These are phyloP conservation scores for Sporothrix dimorphospora DNA, from an alignment of 2,329 filamentous ascomycete species.

Conservation along the genomic window DNA sequence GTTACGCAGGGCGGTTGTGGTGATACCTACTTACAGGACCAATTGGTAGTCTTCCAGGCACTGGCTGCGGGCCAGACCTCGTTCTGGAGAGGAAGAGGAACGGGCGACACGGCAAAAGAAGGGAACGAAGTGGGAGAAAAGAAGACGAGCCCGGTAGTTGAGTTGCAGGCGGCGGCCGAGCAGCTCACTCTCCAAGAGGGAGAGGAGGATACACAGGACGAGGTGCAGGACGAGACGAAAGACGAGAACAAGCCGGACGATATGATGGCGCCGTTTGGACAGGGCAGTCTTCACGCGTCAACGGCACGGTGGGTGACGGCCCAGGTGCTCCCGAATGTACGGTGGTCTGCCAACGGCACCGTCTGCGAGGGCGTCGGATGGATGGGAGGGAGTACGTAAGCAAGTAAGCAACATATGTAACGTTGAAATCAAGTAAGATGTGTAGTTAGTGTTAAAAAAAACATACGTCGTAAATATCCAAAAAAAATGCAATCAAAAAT, in stretches of 20 bases:
- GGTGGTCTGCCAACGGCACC: slow-evolving; percentile 56
- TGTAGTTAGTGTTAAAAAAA: not conserved
- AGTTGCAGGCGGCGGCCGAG: slow-evolving; percentile 31
- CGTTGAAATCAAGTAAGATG: not conserved
- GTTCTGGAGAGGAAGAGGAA: slow-evolving; percentile 43
- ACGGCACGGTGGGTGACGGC: slow-evolving; percentile 65
- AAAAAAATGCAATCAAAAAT: not conserved
- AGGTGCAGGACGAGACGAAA: slow-evolving; percentile 28
- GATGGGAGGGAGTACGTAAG: not conserved
- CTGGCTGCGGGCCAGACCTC: slow-evolving; percentile 57
- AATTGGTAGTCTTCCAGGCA: slow-evolving; percentile 63
- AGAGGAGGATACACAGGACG: slow-evolving; percentile 33
- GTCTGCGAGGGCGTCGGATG: slow-evolving; percentile 53
- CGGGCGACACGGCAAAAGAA: slow-evolving; percentile 15
- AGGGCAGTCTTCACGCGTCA: slow-evolving; percentile 58
- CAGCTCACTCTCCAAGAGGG: slow-evolving; percentile 38
- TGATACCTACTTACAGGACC: slow-evolving; percentile 64
- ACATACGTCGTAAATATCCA: not conserved
- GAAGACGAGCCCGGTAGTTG: slow-evolving; percentile 19
- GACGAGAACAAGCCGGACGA: slow-evolving; percentile 47
- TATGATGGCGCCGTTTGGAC: slow-evolving; percentile 55
- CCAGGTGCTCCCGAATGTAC: slow-evolving; percentile 52
- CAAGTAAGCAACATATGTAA: too few relatives aligned
- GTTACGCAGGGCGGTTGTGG: slow-evolving; percentile 49
- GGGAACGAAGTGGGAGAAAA: not conserved